These are phyloP conservation scores for Gaertneriomyces semiglobifer DNA, from an alignment of 192 early-diverging fungal genomes.

Conservation along the genomic window DNA sequence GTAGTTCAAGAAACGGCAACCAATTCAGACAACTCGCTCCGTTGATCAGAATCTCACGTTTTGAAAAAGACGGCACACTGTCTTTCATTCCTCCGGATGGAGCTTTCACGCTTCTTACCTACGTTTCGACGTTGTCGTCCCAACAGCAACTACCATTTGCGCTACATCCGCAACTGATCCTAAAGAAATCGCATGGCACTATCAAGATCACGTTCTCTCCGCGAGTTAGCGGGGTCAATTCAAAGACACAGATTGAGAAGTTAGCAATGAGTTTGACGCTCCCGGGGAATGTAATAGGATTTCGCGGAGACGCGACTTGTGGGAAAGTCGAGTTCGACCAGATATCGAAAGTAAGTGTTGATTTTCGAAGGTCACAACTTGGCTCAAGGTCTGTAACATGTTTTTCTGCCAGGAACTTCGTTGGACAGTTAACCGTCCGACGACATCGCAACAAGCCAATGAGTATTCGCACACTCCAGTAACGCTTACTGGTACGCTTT, in stretches of 20 bases:
- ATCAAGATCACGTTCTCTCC: conserved; percentile 67
- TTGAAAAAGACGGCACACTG: conserved; percentile 71
- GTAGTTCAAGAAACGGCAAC: not conserved
- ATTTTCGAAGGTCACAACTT: not conserved
- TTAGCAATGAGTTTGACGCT: conserved; percentile 48
- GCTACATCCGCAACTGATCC: conserved; percentile 61
- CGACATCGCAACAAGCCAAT: not conserved
- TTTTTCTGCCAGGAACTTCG: conserved; percentile 40
- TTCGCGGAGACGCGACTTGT: conserved; percentile 56
- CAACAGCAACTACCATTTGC: conserved; percentile 57
- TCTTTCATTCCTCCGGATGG: conserved; percentile 96
- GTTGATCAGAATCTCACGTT: conserved; percentile 57
- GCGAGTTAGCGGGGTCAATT: conserved; percentile 60
- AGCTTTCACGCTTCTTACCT: conserved; percentile 82
- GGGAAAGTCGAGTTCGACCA: conserved; percentile 72
- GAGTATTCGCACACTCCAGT: conserved; percentile 45
- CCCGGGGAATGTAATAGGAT: conserved; percentile 55
- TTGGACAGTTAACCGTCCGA: conserved; percentile 57
- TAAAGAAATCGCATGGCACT: conserved; percentile 59
- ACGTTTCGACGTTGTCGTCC: conserved; percentile 59
- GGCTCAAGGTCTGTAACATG: not conserved
- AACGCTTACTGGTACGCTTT: conserved; percentile 35
- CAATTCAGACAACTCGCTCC: conserved; percentile 6
- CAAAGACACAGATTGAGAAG: conserved; percentile 49
- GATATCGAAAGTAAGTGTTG: conserved; percentile 36